Conservation (phyloP, 345 rosid genomes). For the Pugionium dolabratum region DNA sequence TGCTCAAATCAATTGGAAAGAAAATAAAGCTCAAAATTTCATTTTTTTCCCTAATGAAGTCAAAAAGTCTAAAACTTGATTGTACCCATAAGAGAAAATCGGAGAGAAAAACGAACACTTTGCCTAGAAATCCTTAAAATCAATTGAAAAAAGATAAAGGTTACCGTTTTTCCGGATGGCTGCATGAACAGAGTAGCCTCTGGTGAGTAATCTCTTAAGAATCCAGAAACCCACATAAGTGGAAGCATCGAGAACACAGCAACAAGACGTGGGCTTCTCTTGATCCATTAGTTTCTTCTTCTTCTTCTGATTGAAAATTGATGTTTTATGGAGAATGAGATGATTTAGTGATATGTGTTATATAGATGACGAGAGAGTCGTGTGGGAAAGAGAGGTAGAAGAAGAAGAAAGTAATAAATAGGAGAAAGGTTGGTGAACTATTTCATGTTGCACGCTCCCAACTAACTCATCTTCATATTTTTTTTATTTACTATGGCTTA, state of each 20-base stretch:
- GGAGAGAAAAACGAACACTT: neutral
- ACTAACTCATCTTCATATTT: conserved; percentile 37
- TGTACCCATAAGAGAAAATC: neutral
- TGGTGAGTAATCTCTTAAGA: conserved; percentile 59
- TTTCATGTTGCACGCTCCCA: conserved; percentile 57
- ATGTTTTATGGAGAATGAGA: conserved; percentile 1
- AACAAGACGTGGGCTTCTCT: conserved; percentile 51
- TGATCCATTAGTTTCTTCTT: conserved; percentile 33
- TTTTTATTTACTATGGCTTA: neutral
- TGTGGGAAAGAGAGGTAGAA: conserved; percentile 23
- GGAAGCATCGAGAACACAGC: conserved; percentile 87
- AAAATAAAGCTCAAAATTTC: neutral
- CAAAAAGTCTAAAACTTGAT: neutral
- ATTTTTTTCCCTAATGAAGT: too few relatives aligned
- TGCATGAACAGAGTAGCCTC: conserved; percentile 75
- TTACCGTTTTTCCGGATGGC: conserved; percentile 62
- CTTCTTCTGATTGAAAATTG: conserved; percentile 2
- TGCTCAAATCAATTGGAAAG: neutral
- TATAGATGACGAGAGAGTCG: conserved; percentile 32
- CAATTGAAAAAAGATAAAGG: neutral
- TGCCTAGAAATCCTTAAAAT: neutral
- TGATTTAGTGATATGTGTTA: neutral
- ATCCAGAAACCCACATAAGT: conserved; percentile 87
- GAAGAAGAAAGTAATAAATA: conserved; percentile 23
- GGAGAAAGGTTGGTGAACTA: conserved; percentile 69